These are phyloP conservation scores for Erythrophleum fordii DNA, from an alignment of 306 rosid species.

Conservation along the genomic window DNA sequence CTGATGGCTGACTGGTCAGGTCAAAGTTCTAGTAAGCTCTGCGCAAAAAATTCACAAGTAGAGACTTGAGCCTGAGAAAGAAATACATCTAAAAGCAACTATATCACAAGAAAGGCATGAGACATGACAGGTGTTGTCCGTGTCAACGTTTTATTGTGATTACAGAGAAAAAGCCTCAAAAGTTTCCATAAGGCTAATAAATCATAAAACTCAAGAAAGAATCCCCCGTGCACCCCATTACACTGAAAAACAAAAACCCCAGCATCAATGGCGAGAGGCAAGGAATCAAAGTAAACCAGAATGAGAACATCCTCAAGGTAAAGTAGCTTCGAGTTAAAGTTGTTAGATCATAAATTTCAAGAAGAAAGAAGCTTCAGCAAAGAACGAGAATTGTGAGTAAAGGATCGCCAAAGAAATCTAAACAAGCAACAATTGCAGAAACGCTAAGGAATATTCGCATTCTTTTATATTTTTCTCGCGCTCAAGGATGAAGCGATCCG, in stretches of 20 bases:
- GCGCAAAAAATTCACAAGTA: slow-evolving; percentile 49
- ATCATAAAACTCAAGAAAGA: slow-evolving; percentile 29
- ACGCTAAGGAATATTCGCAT: slow-evolving; percentile 39
- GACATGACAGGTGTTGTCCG: slow-evolving; percentile 54
- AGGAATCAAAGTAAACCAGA: slow-evolving; percentile 34
- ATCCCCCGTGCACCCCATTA: slow-evolving; percentile 45
- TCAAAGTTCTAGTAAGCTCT: slow-evolving; percentile 58
- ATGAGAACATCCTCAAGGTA: slow-evolving; percentile 29
- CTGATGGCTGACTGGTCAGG: slow-evolving; percentile 50
- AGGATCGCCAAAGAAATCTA: slow-evolving; percentile 49
- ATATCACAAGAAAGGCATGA: slow-evolving; percentile 80
- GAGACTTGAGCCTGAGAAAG: slow-evolving; percentile 43
- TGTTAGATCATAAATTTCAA: slow-evolving; percentile 32
- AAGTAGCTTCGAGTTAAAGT: slow-evolving; percentile 47
- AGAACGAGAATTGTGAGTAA: slow-evolving; percentile 52
- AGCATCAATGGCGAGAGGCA: slow-evolving; percentile 37
- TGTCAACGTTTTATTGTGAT: slow-evolving; percentile 46
- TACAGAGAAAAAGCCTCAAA: slow-evolving; percentile 45
- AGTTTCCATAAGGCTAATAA: slow-evolving; percentile 39
- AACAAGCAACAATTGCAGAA: slow-evolving; percentile 54
- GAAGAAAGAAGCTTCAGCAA: slow-evolving; percentile 35
- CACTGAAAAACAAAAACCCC: slow-evolving; percentile 31
- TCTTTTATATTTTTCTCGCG: background rate
- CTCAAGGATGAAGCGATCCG: background rate
- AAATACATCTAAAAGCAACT: slow-evolving; percentile 45